Evolutionary conservation across 805 yeast genomes (phyloP).

Genomic region (Pichia cabralensis): DNA sequence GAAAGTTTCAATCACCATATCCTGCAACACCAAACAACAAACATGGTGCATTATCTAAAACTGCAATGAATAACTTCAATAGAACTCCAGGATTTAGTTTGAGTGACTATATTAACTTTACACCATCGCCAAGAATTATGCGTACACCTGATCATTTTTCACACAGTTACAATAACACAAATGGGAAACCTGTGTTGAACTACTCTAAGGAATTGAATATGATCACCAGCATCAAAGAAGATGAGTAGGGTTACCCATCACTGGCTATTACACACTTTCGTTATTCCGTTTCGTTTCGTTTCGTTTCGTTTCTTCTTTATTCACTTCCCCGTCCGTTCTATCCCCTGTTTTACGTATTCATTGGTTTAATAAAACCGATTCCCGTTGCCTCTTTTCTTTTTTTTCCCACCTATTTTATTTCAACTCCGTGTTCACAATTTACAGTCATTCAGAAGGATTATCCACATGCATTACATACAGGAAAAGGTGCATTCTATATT

Average conservation of each 20-base stretch:
- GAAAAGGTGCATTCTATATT: no score
- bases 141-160: conserved; percentile 28
- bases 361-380: no score
- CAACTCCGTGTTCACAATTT: no score
- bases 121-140: conserved; percentile 52
- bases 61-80: conserved; percentile 21
- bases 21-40: conserved; percentile 23
- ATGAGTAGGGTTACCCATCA: not conserved
- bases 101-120: conserved; percentile 74
- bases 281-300: no score
- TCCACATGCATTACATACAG: no score
- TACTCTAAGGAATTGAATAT: conserved; percentile 18
- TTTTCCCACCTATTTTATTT: no score
- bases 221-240: conserved; percentile 4
- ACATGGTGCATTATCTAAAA: not conserved
- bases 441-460: no score
- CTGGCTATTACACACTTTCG: no score
- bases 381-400: no score
- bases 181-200: not conserved
- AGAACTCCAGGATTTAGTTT: conserved; percentile 66
- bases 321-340: no score
- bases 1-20: conserved; percentile 17
- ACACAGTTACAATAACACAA: not conserved
- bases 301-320: no score
- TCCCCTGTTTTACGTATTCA: no score